A percentile compares a stretch with the other conserved stretches of the same genome.
phyloP scores from a whole-genome alignment of 1,284 basidiomycete species.

The Erythrobasidium hasegawianum region DNA sequence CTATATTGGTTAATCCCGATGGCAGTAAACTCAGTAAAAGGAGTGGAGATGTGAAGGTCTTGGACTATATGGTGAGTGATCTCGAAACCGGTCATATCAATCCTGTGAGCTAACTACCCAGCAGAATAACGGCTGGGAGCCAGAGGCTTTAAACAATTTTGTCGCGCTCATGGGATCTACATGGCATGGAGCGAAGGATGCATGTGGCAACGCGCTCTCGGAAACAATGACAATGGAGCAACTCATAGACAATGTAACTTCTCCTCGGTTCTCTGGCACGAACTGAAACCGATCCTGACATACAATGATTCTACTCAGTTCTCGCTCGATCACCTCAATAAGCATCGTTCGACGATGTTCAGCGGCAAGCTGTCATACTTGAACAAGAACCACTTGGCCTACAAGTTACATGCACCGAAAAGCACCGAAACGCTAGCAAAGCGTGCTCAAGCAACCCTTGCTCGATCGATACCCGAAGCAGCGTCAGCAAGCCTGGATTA shows the following conservation, averaged over 20 bases:
- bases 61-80: conserved; percentile 70
- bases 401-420: conserved; percentile 39
- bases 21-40: conserved; percentile 94
- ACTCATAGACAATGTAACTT: conserved; percentile 60
- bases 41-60: conserved; percentile 79
- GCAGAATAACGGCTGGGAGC: conserved; percentile 73
- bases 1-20: conserved; percentile 82
- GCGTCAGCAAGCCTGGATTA: neutral
- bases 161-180: conserved; percentile 91
- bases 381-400: conserved; percentile 70
- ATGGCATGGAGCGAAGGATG: conserved; percentile 45
- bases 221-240: conserved; percentile 61
- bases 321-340: conserved; percentile 65
- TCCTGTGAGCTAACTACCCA: neutral
- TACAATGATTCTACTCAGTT: too few relatives aligned
- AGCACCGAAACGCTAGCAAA: conserved; percentile 29
- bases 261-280: too few relatives aligned
- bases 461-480: neutral
- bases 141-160: conserved; percentile 85
- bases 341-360: conserved; percentile 69
- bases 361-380: conserved; percentile 66
- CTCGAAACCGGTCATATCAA: neutral
- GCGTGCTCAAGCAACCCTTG: conserved; percentile 11
- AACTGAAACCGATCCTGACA: too few relatives aligned
- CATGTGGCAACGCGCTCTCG: conserved; percentile 46